Evolutionary conservation across 257 asterid genomes (phyloP).

Genomic region (Ligustrum vulgare): DNA sequence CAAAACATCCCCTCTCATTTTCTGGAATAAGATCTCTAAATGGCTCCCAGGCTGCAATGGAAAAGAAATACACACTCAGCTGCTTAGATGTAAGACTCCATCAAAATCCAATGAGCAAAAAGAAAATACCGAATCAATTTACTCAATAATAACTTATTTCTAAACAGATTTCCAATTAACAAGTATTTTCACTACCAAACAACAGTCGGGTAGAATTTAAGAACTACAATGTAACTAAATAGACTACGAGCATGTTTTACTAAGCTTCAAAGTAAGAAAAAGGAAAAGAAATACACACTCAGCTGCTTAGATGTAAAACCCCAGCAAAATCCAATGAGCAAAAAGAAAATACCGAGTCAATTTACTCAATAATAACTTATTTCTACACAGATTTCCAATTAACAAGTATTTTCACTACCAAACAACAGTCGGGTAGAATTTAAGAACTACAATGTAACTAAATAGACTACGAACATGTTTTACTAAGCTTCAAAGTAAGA

Average conservation of each 20-base stretch:
- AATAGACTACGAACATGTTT: background rate
- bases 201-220: background rate
- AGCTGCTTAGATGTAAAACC: background rate
- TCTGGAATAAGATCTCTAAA: conserved; percentile 94
- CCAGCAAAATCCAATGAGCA: conserved; percentile 15
- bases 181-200: conserved; percentile 26
- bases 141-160: background rate
- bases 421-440: background rate
- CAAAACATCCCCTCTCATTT: conserved; percentile 73
- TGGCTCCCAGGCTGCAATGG: conserved; percentile 82
- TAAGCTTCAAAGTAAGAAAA: no score
- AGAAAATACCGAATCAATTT: background rate
- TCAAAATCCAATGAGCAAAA: conserved; percentile 15
- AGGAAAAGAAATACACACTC: conserved; percentile 5
- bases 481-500: no score
- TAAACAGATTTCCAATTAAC: conserved; percentile 3
- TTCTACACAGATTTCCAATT: conserved; percentile 2
- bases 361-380: background rate
- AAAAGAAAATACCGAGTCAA: background rate
- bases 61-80: conserved; percentile 12
- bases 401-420: conserved; percentile 25
- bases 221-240: background rate
- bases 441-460: background rate
- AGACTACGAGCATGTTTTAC: background rate
- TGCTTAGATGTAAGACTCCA: background rate